phyloP scores from a whole-genome alignment of 2,329 filamentous ascomycete species.

The Talaromyces sp. region DNA sequence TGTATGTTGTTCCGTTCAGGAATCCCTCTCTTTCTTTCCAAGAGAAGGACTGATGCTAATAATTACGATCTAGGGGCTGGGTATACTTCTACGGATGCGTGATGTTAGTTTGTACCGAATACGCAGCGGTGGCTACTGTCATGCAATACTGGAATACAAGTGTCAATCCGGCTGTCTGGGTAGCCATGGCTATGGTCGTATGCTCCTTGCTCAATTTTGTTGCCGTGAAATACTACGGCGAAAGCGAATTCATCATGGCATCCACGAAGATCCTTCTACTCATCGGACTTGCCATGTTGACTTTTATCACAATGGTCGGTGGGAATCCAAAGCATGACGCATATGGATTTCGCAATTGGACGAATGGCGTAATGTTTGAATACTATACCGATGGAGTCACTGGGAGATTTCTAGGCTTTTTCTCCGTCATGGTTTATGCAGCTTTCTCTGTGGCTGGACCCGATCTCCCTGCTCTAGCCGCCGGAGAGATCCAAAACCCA shows the following conservation, averaged over 20 bases:
- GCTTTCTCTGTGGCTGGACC: constrained; percentile 65
- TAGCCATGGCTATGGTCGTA: constrained; percentile 45
- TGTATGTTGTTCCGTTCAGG: constrained; percentile 18
- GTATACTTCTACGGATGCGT: constrained; percentile 51
- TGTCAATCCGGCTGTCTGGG: constrained; percentile 47
- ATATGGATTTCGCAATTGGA: constrained; percentile 71
- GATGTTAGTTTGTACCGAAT: constrained; percentile 52
- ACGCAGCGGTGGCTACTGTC: constrained; percentile 48
- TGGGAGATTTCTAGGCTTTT: constrained; percentile 71
- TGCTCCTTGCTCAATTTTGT: constrained; percentile 65
- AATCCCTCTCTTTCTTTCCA: background rate
- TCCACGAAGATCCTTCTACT: constrained; percentile 71
- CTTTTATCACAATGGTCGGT: constrained; percentile 73
- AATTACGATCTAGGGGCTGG: constrained; percentile 35
- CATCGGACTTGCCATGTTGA: constrained; percentile 69
- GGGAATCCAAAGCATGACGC: constrained; percentile 71
- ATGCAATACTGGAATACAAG: constrained; percentile 50
- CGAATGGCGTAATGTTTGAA: constrained; percentile 64
- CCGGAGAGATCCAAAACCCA: constrained; percentile 62
- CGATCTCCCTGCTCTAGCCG: constrained; percentile 58
- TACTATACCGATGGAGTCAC: constrained; percentile 65
- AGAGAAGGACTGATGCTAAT: background rate
- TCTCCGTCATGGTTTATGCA: constrained; percentile 34
- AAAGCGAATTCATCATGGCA: constrained; percentile 72
- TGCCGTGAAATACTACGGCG: constrained; percentile 71